Base-by-base conservation (phyloP, 352 stramenopile genomes). In the Phytopythium kandeliae region DNA sequence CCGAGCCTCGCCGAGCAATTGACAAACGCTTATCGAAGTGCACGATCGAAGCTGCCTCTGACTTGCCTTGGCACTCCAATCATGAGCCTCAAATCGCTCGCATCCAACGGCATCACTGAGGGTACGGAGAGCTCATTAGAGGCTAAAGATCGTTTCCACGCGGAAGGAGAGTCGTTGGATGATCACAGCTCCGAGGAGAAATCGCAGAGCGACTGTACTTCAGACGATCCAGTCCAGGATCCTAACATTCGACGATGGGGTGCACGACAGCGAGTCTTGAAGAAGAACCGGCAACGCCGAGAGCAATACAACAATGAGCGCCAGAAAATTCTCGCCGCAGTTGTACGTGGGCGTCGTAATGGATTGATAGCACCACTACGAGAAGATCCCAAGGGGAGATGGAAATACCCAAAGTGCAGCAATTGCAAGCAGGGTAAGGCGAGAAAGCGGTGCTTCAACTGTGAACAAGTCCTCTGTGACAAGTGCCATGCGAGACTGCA, bases 381-480 rank as follows among this genome's bases (percentile, higher is more conserved):
- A 21, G 48, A 35, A 2, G 57, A 78, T 24, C 51, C 49, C 15
- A 47, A 51, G 7, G 74, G 58, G 2, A 64, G 63, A 36, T 43
- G 66, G 11, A 85, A 78, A 45, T 72, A 71, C 15, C 70, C 74
- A 22, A 44, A 40, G 4, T 89, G 78, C 46, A 61, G 78, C 15
- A 85, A 85, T 40, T 89, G 78, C 48, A 62, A 75, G 4, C 19
- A 37, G 10, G 60, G 55, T 37, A 63, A 70, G 55, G 71, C 75
- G 16, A 60, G 65, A 3, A 87, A 85, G 38, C 51, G 58, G 21
- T 89, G 78, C 31, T 56, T 67, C 15, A 47, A 60, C 17, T 89
- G 78, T 37, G 73, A 86, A 5, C 75, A 86, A 45, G 54, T 79
- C 2, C 45, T 84, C 2, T 89, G 78, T 47, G 73, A 86, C 58